Evolutionary conservation across 2,329 filamentous ascomycete species (phyloP).

Genomic region (Fusarium chlamydosporum): DNA sequence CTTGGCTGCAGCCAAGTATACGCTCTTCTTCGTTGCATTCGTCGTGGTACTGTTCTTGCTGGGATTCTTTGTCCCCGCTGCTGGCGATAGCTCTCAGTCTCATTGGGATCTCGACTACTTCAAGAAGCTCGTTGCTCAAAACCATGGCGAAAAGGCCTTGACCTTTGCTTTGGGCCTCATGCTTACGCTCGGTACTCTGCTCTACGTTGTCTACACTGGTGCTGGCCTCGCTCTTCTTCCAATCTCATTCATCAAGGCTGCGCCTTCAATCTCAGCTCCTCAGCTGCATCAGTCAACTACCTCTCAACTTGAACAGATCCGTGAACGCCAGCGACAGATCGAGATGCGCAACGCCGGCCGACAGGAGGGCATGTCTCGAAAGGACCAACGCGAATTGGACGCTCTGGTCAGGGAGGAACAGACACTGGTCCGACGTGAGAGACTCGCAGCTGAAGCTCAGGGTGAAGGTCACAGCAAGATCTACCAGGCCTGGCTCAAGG

Average conservation of each 20-base stretch:
- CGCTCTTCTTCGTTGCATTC: constrained; percentile 83
- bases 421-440: constrained; percentile 89
- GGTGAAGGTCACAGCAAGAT: constrained; percentile 83
- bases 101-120: constrained; percentile 92
- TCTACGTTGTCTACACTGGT: constrained; percentile 91
- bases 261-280: constrained; percentile 86
- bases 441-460: constrained; percentile 84
- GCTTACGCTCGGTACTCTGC: constrained; percentile 84
- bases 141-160: constrained; percentile 91
- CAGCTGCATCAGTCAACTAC: constrained; percentile 82
- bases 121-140: constrained; percentile 80
- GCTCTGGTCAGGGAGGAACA: constrained; percentile 90
- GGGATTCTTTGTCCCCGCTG: constrained; percentile 92
- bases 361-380: constrained; percentile 79
- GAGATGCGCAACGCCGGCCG: constrained; percentile 87
- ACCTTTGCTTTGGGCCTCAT: constrained; percentile 92
- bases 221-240: constrained; percentile 90
- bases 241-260: constrained; percentile 91
- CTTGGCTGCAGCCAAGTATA: no score
- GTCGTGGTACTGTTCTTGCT: constrained; percentile 88
- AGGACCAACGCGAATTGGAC: constrained; percentile 91
- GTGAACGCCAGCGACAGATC: constrained; percentile 91
- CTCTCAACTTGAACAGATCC: constrained; percentile 86
- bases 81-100: constrained; percentile 73
- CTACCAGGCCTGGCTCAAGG: constrained; percentile 82